Percentiles rank a stretch among this genome's conserved stretches.
These are phyloP conservation scores for Massarina eburnea DNA, from an alignment of 2,329 filamentous ascomycete genomes.

Conservation along the genomic window DNA sequence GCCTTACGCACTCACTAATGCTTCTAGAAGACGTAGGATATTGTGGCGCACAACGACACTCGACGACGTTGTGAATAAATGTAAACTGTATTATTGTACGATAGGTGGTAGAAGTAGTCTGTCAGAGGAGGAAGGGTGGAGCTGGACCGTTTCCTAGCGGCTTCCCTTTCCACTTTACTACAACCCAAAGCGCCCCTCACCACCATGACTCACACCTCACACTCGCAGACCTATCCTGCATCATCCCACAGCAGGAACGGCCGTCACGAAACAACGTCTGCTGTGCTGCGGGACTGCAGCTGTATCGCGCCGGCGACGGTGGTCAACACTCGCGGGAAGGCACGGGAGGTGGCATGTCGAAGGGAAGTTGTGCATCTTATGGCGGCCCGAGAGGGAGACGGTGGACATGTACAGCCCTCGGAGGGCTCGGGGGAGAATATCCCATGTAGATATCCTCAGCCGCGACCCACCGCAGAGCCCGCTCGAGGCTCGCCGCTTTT, in stretches of 20 bases:
- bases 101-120: no score
- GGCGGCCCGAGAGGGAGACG: neutral
- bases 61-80: neutral
- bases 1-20: constrained; percentile 13
- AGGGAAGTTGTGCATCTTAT: neutral
- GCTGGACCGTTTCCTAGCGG: no score
- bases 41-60: constrained; percentile 12
- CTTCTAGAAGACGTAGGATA: constrained; percentile 21
- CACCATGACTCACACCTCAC: neutral
- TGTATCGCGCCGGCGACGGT: neutral
- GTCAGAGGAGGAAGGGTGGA: no score
- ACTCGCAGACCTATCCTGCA: neutral
- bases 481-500: constrained; percentile 10
- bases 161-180: no score
- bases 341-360: neutral
- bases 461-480: neutral
- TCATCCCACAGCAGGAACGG: neutral
- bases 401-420: neutral
- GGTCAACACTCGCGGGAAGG: neutral
- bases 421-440: neutral
- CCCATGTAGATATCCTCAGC: neutral
- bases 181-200: neutral
- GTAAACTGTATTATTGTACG: no score
- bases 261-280: constrained; percentile 14
- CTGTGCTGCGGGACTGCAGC: constrained; percentile 1